A percentile compares a stretch with the other conserved stretches of the same genome.
These are phyloP conservation scores for Didymella arachidicola DNA, from an alignment of 2,329 filamentous ascomycete species.

Conservation along the genomic window DNA sequence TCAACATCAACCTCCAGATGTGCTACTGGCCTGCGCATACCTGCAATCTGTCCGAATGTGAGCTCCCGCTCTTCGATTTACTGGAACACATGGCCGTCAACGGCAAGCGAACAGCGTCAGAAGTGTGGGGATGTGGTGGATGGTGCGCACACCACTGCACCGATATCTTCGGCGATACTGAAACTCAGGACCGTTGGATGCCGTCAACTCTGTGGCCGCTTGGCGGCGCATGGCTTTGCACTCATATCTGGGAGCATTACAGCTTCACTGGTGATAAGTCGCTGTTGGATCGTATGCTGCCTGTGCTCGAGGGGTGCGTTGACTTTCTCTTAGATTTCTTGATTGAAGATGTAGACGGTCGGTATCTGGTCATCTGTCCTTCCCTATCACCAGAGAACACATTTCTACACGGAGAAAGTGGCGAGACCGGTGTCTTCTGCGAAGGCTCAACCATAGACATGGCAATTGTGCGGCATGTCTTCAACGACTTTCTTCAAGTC, in stretches of 20 bases:
- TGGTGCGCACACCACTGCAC: conserved; percentile 41
- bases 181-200: conserved; percentile 33
- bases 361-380: conserved; percentile 46
- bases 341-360: conserved; percentile 34
- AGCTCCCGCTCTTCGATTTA: conserved; percentile 54
- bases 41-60: conserved; percentile 46
- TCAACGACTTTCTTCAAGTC: conserved; percentile 42
- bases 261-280: conserved; percentile 29
- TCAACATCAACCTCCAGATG: conserved; percentile 64
- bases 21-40: conserved; percentile 58
- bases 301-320: conserved; percentile 47
- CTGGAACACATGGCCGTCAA: conserved; percentile 48
- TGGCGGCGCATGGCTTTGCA: conserved; percentile 40
- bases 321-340: conserved; percentile 54
- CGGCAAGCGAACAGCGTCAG: conserved; percentile 39
- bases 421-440: conserved; percentile 31
- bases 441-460: conserved; percentile 56
- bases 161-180: conserved; percentile 39
- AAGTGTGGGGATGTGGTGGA: conserved; percentile 33
- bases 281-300: conserved; percentile 27
- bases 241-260: conserved; percentile 35
- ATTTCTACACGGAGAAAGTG: conserved; percentile 35
- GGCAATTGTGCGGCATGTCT: conserved; percentile 53
- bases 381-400: conserved; percentile 53
- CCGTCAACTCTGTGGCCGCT: conserved; percentile 39